phyloP scores from a whole-genome alignment of 257 asterid genomes.

The Solanum sparsipilum region DNA sequence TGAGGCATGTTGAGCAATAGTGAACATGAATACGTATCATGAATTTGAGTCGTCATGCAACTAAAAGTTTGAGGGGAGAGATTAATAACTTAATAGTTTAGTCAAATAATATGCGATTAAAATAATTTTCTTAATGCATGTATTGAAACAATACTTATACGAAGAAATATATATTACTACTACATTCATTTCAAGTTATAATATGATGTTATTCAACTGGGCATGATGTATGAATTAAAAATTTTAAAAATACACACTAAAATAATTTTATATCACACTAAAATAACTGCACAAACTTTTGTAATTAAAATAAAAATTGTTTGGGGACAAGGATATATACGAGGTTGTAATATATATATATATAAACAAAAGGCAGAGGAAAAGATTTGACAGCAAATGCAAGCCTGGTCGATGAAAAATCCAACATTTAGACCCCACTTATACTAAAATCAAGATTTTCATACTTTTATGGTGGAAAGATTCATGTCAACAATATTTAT shows the following conservation, averaged over 20 bases:
- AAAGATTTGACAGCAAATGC: slow-evolving; percentile 10
- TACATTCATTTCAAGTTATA: background rate
- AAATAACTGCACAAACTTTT: background rate
- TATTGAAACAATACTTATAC: too few relatives aligned
- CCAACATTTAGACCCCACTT: slow-evolving; percentile 12
- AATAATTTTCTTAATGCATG: too few relatives aligned
- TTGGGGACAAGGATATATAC: background rate
- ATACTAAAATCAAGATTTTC: background rate
- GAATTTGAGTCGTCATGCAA: background rate
- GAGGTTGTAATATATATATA: background rate
- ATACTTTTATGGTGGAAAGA: background rate
- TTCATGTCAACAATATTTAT: background rate
- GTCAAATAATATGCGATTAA: too few relatives aligned
- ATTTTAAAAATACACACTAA: background rate
- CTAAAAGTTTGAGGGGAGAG: background rate
- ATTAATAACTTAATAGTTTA: too few relatives aligned
- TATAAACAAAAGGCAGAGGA: background rate
- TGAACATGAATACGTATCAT: background rate
- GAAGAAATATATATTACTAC: too few relatives aligned
- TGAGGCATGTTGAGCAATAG: background rate
- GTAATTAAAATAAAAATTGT: too few relatives aligned
- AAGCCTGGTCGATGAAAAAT: slow-evolving; percentile 2
- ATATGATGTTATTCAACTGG: background rate
- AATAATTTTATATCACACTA: background rate
- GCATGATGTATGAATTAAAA: background rate